Conservation (phyloP, 805 yeast species). For the Schwanniomyces occidentalis region DNA sequence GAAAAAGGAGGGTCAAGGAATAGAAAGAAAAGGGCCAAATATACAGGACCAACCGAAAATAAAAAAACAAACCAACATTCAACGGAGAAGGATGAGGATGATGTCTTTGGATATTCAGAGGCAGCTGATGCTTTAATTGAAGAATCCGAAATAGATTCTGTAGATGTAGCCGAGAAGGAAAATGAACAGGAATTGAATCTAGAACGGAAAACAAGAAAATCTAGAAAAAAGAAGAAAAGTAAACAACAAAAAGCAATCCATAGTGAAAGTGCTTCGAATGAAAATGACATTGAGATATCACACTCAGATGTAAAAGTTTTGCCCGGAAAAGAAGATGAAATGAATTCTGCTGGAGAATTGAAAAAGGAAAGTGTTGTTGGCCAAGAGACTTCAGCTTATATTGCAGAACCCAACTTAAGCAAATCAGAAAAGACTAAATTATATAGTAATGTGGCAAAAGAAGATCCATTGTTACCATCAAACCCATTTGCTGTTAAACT, state of each 20-base stretch:
- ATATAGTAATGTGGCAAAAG: background rate
- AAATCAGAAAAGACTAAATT: slow-evolving; percentile 9
- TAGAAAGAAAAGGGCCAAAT: background rate
- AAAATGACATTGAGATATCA: no score
- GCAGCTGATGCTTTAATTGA: slow-evolving; percentile 1
- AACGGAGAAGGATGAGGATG: background rate
- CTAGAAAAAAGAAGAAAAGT: background rate
- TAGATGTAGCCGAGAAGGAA: no score
- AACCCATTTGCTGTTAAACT: slow-evolving; percentile 26
- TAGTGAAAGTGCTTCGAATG: background rate
- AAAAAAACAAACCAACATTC: background rate
- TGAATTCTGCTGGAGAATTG: slow-evolving; percentile 5
- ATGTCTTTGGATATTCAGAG: no score
- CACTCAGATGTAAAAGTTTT: no score
- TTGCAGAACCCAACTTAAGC: slow-evolving; percentile 10
- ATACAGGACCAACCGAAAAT: slow-evolving; percentile 4
- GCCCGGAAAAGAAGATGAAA: slow-evolving; percentile 9
- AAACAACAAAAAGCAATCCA: background rate
- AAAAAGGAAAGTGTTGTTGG: slow-evolving; percentile 6
- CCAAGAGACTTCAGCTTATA: slow-evolving; percentile 7
- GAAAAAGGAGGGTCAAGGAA: slow-evolving; percentile 3
- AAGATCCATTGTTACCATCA: background rate
- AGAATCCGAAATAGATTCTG: slow-evolving; percentile 5
- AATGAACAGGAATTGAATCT: background rate
- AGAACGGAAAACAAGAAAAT: slow-evolving; percentile 1